Evolutionary conservation across 805 yeast genomes (phyloP).

Genomic region (Spathaspora boniae): DNA sequence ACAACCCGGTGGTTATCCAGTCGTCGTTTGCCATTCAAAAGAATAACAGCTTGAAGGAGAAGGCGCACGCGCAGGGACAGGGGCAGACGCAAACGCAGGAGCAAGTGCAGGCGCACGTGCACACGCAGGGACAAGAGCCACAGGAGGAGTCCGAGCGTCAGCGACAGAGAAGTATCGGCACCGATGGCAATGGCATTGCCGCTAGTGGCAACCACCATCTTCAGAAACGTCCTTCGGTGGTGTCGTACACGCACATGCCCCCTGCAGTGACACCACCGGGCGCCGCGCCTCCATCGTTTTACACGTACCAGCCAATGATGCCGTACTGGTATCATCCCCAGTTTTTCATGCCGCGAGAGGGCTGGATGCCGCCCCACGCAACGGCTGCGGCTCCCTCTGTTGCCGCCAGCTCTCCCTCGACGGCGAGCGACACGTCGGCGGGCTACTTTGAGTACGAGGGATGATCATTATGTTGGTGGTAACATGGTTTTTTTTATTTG

Average conservation of each 20-base stretch:
- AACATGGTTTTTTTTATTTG: no score
- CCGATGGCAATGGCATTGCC: not conserved
- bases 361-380: no score
- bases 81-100: slow-evolving; percentile 3
- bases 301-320: slow-evolving; percentile 8
- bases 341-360: no score
- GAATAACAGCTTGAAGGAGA: slow-evolving; percentile 4
- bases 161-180: no score
- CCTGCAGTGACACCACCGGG: not conserved
- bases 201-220: not conserved
- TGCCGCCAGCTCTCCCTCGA: no score
- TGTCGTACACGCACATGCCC: no score
- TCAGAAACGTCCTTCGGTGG: no score
- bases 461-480: no score
- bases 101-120: slow-evolving; percentile 1
- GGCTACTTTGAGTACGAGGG: no score
- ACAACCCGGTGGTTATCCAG: slow-evolving; percentile 24
- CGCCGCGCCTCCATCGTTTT: not conserved
- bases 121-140: not conserved
- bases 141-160: no score
- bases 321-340: slow-evolving; percentile 11
- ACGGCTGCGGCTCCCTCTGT: no score
- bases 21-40: slow-evolving; percentile 43
- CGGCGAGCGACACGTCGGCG: no score
- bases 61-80: not conserved